Conservation (phyloP, 108 stramenopile genomes). For the Aurantiochytrium sp. region DNA sequence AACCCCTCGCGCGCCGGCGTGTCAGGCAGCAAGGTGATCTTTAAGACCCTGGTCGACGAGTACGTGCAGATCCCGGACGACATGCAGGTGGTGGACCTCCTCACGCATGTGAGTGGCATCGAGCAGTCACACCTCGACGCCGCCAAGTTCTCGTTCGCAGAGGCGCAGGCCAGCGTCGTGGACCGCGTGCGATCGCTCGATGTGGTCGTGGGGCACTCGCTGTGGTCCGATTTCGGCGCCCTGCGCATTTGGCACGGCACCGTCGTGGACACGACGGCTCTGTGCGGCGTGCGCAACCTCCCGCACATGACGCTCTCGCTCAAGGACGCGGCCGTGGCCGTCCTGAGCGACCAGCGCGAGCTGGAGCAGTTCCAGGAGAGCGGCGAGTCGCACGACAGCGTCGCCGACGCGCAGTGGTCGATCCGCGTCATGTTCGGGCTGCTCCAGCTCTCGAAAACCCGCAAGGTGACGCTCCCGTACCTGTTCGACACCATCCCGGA, state of each 20-base stretch:
- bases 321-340: not conserved
- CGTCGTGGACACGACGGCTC: not conserved
- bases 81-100: not conserved
- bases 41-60: not conserved
- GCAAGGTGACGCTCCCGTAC: not conserved
- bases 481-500: constrained; percentile 3
- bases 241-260: not conserved
- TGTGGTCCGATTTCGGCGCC: not conserved
- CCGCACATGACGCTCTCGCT: not conserved
- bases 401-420: not conserved
- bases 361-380: not conserved
- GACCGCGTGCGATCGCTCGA: not conserved
- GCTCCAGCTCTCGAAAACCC: not conserved
- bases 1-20: not conserved
- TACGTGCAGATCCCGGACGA: not conserved
- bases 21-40: not conserved
- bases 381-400: constrained; percentile 10
- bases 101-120: not conserved
- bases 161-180: not conserved
- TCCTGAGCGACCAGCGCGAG: not conserved
- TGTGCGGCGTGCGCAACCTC: not conserved
- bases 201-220: not conserved
- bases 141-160: not conserved
- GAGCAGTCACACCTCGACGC: not conserved
- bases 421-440: not conserved